A percentile compares a stretch with the other conserved stretches of the same genome.
phyloP scores from a whole-genome alignment of 495 filamentous ascomycete species.

The Penicillium atrosanguineum region DNA sequence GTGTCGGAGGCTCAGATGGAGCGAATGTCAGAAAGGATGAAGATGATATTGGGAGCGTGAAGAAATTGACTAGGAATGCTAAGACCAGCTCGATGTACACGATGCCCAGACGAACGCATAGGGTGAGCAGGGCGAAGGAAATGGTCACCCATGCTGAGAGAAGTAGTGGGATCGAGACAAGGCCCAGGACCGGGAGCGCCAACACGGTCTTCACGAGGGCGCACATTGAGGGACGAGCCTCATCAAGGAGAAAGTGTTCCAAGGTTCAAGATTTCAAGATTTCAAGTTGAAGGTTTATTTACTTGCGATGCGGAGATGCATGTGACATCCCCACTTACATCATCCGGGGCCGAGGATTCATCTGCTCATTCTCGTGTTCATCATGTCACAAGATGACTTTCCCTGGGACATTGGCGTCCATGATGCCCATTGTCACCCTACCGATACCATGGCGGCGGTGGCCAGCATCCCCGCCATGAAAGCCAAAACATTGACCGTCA shows the following conservation, averaged over 20 bases:
- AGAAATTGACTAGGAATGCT: slow-evolving; percentile 56
- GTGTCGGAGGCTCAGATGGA: slow-evolving; percentile 30
- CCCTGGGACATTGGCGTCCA: slow-evolving; percentile 85
- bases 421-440: slow-evolving; percentile 98
- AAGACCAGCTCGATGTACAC: slow-evolving; percentile 68
- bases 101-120: slow-evolving; percentile 62
- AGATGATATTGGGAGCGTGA: slow-evolving; percentile 41
- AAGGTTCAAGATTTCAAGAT: not conserved
- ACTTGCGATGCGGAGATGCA: slow-evolving; percentile 28
- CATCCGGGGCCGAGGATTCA: slow-evolving; percentile 6
- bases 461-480: slow-evolving; percentile 71
- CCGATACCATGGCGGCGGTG: slow-evolving; percentile 81
- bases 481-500: slow-evolving; percentile 72
- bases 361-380: not conserved
- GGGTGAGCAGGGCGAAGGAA: slow-evolving; percentile 59
- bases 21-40: slow-evolving; percentile 34
- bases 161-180: slow-evolving; percentile 67
- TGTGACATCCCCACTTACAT: slow-evolving; percentile 31
- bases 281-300: not conserved
- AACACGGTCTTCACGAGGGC: slow-evolving; percentile 51
- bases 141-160: slow-evolving; percentile 69
- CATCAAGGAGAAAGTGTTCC: not conserved
- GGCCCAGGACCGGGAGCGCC: slow-evolving; percentile 59
- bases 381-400: slow-evolving; percentile 42
- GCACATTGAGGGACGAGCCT: slow-evolving; percentile 5